Conservation (phyloP, 495 filamentous ascomycete species). For the Aspergillus avenaceus region DNA sequence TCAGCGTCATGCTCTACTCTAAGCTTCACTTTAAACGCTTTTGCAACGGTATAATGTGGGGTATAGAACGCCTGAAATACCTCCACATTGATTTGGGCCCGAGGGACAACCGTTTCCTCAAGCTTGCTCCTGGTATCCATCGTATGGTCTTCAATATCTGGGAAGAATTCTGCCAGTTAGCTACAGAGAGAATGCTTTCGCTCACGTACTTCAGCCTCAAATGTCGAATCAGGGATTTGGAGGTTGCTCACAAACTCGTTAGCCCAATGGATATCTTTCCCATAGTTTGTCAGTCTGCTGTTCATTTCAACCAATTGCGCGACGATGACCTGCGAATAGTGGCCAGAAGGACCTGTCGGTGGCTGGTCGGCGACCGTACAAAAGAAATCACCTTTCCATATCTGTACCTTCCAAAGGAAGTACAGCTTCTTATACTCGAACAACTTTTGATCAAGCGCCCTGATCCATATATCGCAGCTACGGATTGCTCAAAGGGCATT, state of each 20-base stretch:
- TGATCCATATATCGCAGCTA: constrained; percentile 11
- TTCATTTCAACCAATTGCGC: constrained; percentile 12
- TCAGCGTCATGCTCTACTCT: constrained; percentile 11
- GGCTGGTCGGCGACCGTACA: constrained; percentile 11
- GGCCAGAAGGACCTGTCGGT: constrained; percentile 13
- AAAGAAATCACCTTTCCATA: constrained; percentile 15
- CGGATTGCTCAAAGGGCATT: constrained; percentile 4
- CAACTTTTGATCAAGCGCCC: constrained; percentile 12
- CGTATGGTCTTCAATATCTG: constrained; percentile 14
- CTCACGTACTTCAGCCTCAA: constrained; percentile 20
- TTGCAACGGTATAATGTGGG: constrained; percentile 7
- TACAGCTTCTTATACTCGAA: constrained; percentile 24
- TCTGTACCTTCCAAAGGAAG: constrained; percentile 22
- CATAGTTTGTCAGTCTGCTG: constrained; percentile 17
- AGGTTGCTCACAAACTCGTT: constrained; percentile 14
- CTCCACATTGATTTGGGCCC: constrained; percentile 22
- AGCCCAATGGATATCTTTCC: constrained; percentile 13
- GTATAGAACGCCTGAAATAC: constrained; percentile 6
- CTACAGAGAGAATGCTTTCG: constrained; percentile 9
- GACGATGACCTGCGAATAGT: constrained; percentile 15
- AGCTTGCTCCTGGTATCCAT: constrained; percentile 3
- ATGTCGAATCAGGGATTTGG: constrained; percentile 17
- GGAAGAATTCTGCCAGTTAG: constrained; percentile 16
- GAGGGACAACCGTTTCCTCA: constrained; percentile 15
- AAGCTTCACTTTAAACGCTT: constrained; percentile 15